A percentile compares a stretch with the other conserved stretches of the same genome.
Evolutionary conservation across 2,329 filamentous ascomycete species (phyloP).

Genomic region (Dactylellina haptotyla): DNA sequence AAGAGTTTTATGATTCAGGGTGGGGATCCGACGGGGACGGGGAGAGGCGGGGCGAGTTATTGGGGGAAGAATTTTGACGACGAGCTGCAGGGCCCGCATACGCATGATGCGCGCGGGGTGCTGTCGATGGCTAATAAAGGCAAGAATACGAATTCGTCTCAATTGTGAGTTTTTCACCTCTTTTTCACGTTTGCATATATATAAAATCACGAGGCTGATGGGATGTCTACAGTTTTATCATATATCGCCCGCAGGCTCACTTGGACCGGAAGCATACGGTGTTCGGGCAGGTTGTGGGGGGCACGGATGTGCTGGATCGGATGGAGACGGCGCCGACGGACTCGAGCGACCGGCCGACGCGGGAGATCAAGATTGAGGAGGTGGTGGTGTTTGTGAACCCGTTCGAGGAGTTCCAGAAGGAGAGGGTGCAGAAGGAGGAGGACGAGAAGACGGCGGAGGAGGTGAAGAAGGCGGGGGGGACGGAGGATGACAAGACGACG

Average conservation of each 20-base stretch:
- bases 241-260: slow-evolving; percentile 84
- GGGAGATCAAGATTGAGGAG: slow-evolving; percentile 82
- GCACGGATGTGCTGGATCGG: slow-evolving; percentile 74
- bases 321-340: slow-evolving; percentile 83
- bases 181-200: background rate
- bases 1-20: slow-evolving; percentile 98
- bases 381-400: slow-evolving; percentile 90
- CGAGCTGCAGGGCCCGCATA: slow-evolving; percentile 87
- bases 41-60: slow-evolving; percentile 85
- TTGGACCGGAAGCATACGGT: slow-evolving; percentile 95
- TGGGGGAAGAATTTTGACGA: slow-evolving; percentile 96
- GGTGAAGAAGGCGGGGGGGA: slow-evolving; percentile 73
- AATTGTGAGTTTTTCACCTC: slow-evolving; percentile 70
- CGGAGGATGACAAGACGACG: slow-evolving; percentile 87
- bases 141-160: slow-evolving; percentile 94
- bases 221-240: slow-evolving; percentile 73
- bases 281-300: slow-evolving; percentile 85
- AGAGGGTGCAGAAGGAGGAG: slow-evolving; percentile 73
- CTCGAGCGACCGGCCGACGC: slow-evolving; percentile 76
- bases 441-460: slow-evolving; percentile 70
- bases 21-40: slow-evolving; percentile 91
- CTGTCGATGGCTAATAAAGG: slow-evolving; percentile 98
- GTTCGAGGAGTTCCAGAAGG: slow-evolving; percentile 89
- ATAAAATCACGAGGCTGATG: background rate
- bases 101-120: slow-evolving; percentile 82